Conservation (phyloP, 2,329 filamentous ascomycete genomes). For the Chalara sp. region DNA sequence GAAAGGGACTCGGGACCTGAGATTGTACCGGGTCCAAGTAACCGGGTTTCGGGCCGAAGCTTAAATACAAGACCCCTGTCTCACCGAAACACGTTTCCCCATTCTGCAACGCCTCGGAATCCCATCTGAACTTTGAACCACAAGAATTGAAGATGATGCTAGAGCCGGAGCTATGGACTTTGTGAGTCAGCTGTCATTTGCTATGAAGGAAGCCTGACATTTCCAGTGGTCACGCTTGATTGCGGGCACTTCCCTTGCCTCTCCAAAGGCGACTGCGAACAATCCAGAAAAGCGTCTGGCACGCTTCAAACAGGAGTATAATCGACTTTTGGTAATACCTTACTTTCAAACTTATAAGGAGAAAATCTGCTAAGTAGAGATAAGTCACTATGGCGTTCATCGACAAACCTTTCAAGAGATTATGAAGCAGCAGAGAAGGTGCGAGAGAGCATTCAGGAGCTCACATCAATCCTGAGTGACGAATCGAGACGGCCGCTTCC, state of each 20-base stretch:
- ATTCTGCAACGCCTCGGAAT: no score
- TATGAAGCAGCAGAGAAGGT: slow-evolving; percentile 55
- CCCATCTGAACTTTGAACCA: no score
- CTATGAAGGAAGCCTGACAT: slow-evolving; percentile 7
- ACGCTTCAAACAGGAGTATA: slow-evolving; percentile 62
- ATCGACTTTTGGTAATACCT: slow-evolving; percentile 48
- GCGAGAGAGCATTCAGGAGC: slow-evolving; percentile 55
- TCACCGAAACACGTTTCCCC: no score
- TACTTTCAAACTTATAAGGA: not conserved
- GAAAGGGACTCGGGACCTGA: no score
- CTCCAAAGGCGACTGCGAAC: slow-evolving; percentile 50
- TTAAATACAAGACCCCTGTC: no score
- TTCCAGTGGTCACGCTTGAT: slow-evolving; percentile 60
- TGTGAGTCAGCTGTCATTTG: slow-evolving; percentile 15
- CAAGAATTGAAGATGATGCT: slow-evolving; percentile 10
- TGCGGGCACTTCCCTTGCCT: slow-evolving; percentile 52
- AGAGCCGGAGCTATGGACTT: slow-evolving; percentile 22
- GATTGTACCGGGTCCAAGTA: no score
- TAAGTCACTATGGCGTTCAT: slow-evolving; percentile 54
- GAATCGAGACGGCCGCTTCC: slow-evolving; percentile 83
- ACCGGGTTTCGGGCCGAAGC: no score
- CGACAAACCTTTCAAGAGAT: slow-evolving; percentile 53
- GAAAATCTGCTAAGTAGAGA: slow-evolving; percentile 2
- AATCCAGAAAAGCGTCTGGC: slow-evolving; percentile 58
- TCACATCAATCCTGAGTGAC: slow-evolving; percentile 71